Evolutionary conservation across 805 yeast genomes (phyloP).

Genomic region (Cyberlindnera americana): DNA sequence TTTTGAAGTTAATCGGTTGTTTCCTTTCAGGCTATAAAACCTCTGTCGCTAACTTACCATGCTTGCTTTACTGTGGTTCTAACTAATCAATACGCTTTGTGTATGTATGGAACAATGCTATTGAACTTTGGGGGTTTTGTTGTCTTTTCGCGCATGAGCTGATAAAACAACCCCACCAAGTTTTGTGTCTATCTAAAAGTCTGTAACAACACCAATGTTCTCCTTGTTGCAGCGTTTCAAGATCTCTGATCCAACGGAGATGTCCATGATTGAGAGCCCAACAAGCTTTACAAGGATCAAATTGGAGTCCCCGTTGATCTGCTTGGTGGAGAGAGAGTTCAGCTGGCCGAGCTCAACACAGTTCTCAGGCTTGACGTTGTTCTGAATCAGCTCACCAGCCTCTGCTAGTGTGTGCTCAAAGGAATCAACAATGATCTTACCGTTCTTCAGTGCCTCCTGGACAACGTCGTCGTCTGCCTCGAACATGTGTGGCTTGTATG

Average conservation of each 20-base stretch:
- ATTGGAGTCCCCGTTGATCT: slow-evolving; percentile 21
- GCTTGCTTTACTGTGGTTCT: too few relatives aligned
- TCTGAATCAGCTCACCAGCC: slow-evolving; percentile 62
- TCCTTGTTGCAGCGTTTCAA: slow-evolving; percentile 28
- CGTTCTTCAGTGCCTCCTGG: slow-evolving; percentile 31
- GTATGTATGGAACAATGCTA: too few relatives aligned
- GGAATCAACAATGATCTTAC: slow-evolving; percentile 57
- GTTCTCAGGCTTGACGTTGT: slow-evolving; percentile 35
- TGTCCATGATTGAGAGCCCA: slow-evolving; percentile 64
- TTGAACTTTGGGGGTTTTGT: too few relatives aligned
- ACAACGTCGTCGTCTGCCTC: slow-evolving; percentile 51
- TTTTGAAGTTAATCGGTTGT: too few relatives aligned
- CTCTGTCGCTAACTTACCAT: too few relatives aligned
- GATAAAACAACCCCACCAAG: too few relatives aligned
- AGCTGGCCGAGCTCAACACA: slow-evolving; percentile 47
- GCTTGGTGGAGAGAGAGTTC: slow-evolving; percentile 12
- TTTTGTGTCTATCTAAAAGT: slow-evolving; percentile 7
- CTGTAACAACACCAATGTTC: slow-evolving; percentile 30
- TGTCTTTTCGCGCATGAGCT: too few relatives aligned
- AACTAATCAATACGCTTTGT: too few relatives aligned
- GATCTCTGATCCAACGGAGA: slow-evolving; percentile 46
- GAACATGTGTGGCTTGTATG: slow-evolving; percentile 64
- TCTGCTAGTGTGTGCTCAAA: slow-evolving; percentile 51
- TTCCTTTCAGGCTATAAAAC: too few relatives aligned
- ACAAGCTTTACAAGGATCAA: slow-evolving; percentile 52